Base-by-base conservation (phyloP, 2,329 filamentous ascomycete genomes). In the Chaetoscypha palmicola region DNA sequence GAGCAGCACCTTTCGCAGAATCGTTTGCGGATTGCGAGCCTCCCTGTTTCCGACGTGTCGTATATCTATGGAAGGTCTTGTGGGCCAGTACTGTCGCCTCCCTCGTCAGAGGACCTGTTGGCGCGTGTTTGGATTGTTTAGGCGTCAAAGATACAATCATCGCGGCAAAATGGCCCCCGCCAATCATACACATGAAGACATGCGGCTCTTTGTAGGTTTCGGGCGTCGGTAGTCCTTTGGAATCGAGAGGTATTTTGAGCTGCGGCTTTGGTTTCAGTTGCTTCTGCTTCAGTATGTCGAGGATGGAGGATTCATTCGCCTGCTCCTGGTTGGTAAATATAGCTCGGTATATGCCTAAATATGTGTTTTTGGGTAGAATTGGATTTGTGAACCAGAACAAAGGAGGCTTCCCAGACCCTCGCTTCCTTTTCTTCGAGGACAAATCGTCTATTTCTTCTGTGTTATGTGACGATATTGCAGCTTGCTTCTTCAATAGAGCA, bases 11-110 rank as follows among this genome's bases (percentile, higher is more conserved):
- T 61, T 95, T 95, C n/a, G 90, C 79, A 49, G 87, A 85, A 63
- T 98, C 92, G 62, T 89, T 97, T 21, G 91, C 83, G 2, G 90
- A 94, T 63, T 98, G 92, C 9, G 89, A 83, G 32, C 94, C 92
- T 71, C 92, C 92, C 64, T 98, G 92, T 64, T 98, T 98, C 54
- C 92, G 77, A 52, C 92, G 76, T 4, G 92, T 98, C 0, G 94
- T 98, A 62, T 98, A 98, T 45, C 92, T 78, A 64, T 98, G 94
- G 64, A 97, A 98, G 0, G 91, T 96, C 69, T 98, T 98, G 66
- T 97, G 91, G 0, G 89, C 91, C 34, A 96, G 74, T 0, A 97
- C 87, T 0, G 83, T 84, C 4, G 91, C 88, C 58, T 94, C 86
- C 41, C 87, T 76, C 53, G 94, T 89, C 60, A 94, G 77, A 1